Conservation (phyloP, 495 filamentous ascomycete genomes). For the Saxispiralis lemnorum region DNA sequence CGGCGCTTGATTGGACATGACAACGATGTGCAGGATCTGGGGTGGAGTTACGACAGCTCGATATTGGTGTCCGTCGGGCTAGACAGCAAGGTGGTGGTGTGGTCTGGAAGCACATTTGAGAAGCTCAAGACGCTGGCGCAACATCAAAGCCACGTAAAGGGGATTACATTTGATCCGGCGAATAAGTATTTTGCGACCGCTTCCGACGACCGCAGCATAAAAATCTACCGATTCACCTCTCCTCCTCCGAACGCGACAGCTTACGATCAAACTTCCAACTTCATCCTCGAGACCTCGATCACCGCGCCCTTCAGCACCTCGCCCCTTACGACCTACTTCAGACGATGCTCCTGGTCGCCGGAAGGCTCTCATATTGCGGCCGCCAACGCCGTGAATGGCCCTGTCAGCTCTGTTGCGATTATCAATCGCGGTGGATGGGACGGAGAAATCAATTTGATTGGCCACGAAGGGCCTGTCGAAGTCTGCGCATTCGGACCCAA, state of each 20-base stretch:
- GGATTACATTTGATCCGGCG: constrained; percentile 92
- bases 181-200: constrained; percentile 99
- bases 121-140: constrained; percentile 81
- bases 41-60: constrained; percentile 90
- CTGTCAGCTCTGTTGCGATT: constrained; percentile 91
- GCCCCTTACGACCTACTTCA: constrained; percentile 90
- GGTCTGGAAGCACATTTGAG: constrained; percentile 95
- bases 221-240: constrained; percentile 86
- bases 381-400: constrained; percentile 89
- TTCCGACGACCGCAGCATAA: constrained; percentile 90
- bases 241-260: constrained; percentile 81
- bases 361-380: constrained; percentile 95
- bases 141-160: constrained; percentile 95
- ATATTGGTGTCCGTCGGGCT: constrained; percentile 90
- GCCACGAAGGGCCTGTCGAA: constrained; percentile 90
- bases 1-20: constrained; percentile 89
- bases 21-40: constrained; percentile 95
- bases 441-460: constrained; percentile 90
- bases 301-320: constrained; percentile 66
- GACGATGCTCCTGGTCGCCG: constrained; percentile 89
- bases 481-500: constrained; percentile 93
- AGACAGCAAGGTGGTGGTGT: constrained; percentile 94
- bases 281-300: constrained; percentile 76
- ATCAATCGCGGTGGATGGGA: constrained; percentile 87
- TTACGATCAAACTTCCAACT: constrained; percentile 89